Base-by-base conservation (phyloP, 1,284 basidiomycete species). In the Hortiboletus rubellus region DNA sequence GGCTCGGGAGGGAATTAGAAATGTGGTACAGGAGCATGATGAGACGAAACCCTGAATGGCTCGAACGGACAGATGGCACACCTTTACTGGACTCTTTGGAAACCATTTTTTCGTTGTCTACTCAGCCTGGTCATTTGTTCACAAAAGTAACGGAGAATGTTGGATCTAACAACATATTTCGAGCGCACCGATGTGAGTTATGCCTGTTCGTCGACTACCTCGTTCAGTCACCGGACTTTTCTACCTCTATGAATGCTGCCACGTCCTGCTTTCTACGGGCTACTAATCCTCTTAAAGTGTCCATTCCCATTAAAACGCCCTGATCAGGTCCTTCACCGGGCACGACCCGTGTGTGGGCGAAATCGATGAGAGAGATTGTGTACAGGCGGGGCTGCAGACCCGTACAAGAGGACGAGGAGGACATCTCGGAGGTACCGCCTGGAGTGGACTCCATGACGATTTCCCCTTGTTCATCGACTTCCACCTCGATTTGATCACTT, bases 331-430 rank as follows among this genome's bases (percentile, higher is more conserved):
- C 96, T 65, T 86, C 71, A 0, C 91, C 92, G 0, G 85, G 81
- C 3, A 76, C 80, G 10, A 91, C 64, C 37, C 81, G 78, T 5
- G 94, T 91, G 73, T 98, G 96, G 5, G 94, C 96, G 73, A 98
- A 98, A 76, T 98, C 96, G 59, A 98, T 98, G 61, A 97, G 74
- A 58, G 87, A 88, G 55, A 96, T 79, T 10, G 79, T 76, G 61
- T 83, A 87, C 10, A 89, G 82, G 15, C 83, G 80, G 8, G 81
- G 79, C 3, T 69, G 66, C 7, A 71, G 67, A 5, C 77, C 75
- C 1, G 72, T 68, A 3, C 74, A 75, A 3, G 65, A 59, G 5
- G 14, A 41, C 22, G 44, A 46, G 1, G 76, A 75, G 0, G 76
- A 74, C 1, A 74, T 42, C 6, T 60, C 60, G 2, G 49, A 55